These are phyloP conservation scores for Tetracladium setigerum DNA, from an alignment of 495 filamentous ascomycete species.

Conservation along the genomic window DNA sequence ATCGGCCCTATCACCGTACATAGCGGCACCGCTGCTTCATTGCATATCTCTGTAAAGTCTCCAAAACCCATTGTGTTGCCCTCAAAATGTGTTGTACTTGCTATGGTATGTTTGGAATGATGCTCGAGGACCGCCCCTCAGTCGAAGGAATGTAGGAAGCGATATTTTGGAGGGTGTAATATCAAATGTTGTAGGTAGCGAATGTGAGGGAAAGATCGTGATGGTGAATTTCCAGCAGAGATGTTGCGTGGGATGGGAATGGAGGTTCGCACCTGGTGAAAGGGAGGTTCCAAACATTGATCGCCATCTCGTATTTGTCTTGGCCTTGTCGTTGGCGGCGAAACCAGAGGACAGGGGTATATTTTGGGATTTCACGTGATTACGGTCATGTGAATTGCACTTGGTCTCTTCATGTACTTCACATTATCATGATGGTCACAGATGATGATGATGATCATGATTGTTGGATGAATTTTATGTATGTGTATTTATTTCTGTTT, in stretches of 20 bases:
- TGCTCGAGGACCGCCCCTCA: background rate
- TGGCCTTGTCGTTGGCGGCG: background rate
- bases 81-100: constrained; percentile 7
- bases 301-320: constrained; percentile 1
- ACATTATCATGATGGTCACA: no score
- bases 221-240: constrained; percentile 1
- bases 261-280: constrained; percentile 3
- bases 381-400: background rate
- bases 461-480: no score
- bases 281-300: constrained; percentile 1
- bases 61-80: constrained; percentile 71
- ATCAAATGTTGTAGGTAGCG: constrained; percentile 3
- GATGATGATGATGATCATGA: no score
- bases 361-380: background rate
- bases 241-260: constrained; percentile 1
- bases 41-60: constrained; percentile 81
- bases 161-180: background rate
- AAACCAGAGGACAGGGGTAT: constrained; percentile 5
- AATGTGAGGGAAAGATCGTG: constrained; percentile 18
- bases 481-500: no score
- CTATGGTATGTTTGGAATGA: constrained; percentile 3
- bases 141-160: background rate
- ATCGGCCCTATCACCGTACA: constrained; percentile 70
- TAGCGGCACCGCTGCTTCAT: constrained; percentile 74
- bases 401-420: no score